phyloP scores from a whole-genome alignment of 2,329 filamentous ascomycete species.

The Diaporthe batatas region DNA sequence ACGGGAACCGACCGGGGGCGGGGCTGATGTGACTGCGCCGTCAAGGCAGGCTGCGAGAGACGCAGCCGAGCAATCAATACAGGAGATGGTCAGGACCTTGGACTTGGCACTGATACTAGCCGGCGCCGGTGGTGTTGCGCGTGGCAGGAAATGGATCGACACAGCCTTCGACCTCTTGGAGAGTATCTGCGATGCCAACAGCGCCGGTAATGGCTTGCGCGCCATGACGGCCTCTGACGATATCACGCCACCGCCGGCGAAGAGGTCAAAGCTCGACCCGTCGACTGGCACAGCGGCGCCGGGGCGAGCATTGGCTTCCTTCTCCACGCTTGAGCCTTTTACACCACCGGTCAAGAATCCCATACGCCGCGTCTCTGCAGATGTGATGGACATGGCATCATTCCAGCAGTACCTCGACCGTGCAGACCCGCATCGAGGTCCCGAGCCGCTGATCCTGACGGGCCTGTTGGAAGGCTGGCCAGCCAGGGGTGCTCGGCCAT shows the following conservation, averaged over 20 bases:
- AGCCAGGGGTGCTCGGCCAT: conserved; percentile 75
- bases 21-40: conserved; percentile 7
- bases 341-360: conserved; percentile 57
- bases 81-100: conserved; percentile 72
- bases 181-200: conserved; percentile 44
- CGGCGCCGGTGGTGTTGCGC: conserved; percentile 67
- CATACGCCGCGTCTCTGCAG: conserved; percentile 57
- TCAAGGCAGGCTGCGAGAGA: background rate
- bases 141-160: conserved; percentile 67
- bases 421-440: conserved; percentile 53
- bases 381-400: conserved; percentile 61
- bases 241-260: conserved; percentile 22
- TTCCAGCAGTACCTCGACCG: conserved; percentile 74
- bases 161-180: conserved; percentile 61
- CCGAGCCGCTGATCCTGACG: conserved; percentile 77
- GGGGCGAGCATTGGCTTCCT: conserved; percentile 45
- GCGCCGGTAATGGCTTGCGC: background rate
- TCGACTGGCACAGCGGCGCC: background rate
- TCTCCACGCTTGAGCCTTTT: conserved; percentile 56
- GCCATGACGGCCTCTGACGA: conserved; percentile 34
- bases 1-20: background rate
- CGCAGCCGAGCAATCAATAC: conserved; percentile 54
- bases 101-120: conserved; percentile 84
- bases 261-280: conserved; percentile 17
- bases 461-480: conserved; percentile 80